Evolutionary conservation across 2,329 filamentous ascomycete genomes (phyloP), one percentile per base, ranked within the genome.

Genomic region (Lasiodiplodia gonubiensis): DNA sequence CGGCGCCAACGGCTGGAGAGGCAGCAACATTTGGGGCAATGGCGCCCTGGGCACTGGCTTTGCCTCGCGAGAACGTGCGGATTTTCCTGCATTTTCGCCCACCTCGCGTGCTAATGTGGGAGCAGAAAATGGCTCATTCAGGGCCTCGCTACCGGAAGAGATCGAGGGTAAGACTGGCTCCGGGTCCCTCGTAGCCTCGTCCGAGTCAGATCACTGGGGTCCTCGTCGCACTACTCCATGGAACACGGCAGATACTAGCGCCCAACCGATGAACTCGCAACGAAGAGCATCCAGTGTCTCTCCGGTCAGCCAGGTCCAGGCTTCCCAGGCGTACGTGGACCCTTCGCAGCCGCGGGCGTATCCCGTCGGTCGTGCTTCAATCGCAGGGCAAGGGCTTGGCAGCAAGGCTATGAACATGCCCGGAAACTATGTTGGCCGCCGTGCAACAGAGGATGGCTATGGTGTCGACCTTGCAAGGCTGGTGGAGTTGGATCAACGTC

Each of bases 201-300:
- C 90, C 11, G 89, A 92, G 73, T 86, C 87, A 21, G 89, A 92
- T 71, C 82, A 84, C 55, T 92, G 89, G 88, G 79, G 78, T 63
- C 81, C 82, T 54, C 80, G 82, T 63, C 83, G 80, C 70, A 80
- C 42, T 51, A 80, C 59, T 51, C 85, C 86, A 18, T 93, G 90
- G 90, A 86, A 85, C 70, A 79, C 80, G 7, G 72, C 82, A 27
- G 86, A 88, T 54, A 71, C 67, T 14, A 67, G 70, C 18, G 57
- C 74, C 16, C 69, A 67, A 37, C 66, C 76, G 18, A 72, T 71
- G 57, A 69, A 76, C 16, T 72, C 76, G n/a, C 75, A 79, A 54
- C 73, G 70, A 30, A 75, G 77, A 59, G 77, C 74, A 68, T 74
- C 74, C 35, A 79, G 79, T 42, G 74, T 75, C 27, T 78, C 77